Evolutionary conservation across 2,329 filamentous ascomycete species (phyloP), one percentile per base, ranked within the genome.

Genomic region (Malbranchea cinnamomea): DNA sequence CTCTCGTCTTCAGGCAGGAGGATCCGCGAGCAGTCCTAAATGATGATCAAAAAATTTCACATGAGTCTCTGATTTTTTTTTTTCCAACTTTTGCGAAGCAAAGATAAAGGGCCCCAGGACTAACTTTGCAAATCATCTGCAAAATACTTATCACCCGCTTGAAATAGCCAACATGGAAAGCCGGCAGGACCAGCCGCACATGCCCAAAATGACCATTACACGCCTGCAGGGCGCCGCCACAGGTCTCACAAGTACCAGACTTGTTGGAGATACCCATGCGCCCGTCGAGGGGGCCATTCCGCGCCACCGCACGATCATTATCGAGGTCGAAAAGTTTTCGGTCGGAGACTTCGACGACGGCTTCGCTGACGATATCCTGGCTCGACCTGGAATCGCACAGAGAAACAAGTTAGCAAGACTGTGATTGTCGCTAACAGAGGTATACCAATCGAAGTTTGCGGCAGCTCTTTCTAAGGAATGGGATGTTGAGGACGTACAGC

Each of bases 161-260:
- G 45, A 98, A 71, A 51, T 94, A 98, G 21, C 89, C 89, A 41
- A 95, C 84, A 50, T 98, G 89, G 49, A 95, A 95, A 24, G 79
- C 83, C 3, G 89, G 89, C 30, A 98, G 64, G 1, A 87, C 82
- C 9, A 98, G 70, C 46, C 81, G 75, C 45, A 98, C 79, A 56
- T 94, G 78, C 26, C 89, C 89, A 48, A 95, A 98, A 55, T 98
- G 89, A 8, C 89, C 89, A 43, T 83, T 89, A 55, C 89, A 98
- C 41, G 78, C 74, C 45, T 83, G 71, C 17, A 95, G 63, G 10
- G 74, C 68, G 48, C 85, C 73, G 27, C 80, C 73, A 51, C 89
- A 98, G 9, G 89, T 95, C 24, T 71, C 63, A 53, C 89, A 98
- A 35, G 63, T 67, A 14, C 72, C 79, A 3, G 62, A 68, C 57